phyloP scores from a whole-genome alignment of 2,329 filamentous ascomycete species.

The Berkeleyomyces rouxiae region DNA sequence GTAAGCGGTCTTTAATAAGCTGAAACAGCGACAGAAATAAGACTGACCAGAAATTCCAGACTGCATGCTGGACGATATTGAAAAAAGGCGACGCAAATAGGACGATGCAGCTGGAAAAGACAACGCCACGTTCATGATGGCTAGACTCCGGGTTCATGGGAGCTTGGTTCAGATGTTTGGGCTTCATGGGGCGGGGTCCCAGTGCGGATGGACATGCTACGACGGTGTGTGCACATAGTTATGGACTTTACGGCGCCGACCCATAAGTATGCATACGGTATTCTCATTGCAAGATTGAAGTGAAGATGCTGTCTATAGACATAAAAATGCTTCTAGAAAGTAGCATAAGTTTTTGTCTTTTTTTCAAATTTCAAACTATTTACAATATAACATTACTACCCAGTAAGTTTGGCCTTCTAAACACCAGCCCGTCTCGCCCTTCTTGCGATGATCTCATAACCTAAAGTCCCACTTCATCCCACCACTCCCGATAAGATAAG shows the following conservation, averaged over 20 bases:
- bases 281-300: not conserved
- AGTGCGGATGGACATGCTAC: not conserved
- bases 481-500: slow-evolving; percentile 6
- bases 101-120: not conserved
- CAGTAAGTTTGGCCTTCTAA: not conserved
- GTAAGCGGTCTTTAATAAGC: not conserved
- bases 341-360: too few relatives aligned
- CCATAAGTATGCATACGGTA: slow-evolving; percentile 1
- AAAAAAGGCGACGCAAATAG: not conserved
- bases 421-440: not conserved
- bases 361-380: not conserved
- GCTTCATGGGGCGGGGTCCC: slow-evolving; percentile 1
- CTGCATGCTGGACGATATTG: slow-evolving; percentile 39
- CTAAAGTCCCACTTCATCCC: not conserved
- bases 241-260: not conserved
- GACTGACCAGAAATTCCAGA: slow-evolving; percentile 56
- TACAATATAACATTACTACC: not conserved
- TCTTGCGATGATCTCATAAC: not conserved
- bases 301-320: not conserved
- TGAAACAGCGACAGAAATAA: not conserved
- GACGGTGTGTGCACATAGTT: slow-evolving; percentile 8
- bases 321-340: too few relatives aligned
- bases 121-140: slow-evolving; percentile 1
- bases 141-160: not conserved
- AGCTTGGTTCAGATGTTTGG: slow-evolving; percentile 7